These are phyloP conservation scores for Annona squamosa DNA, from an alignment of 164 flowering plant genomes.

Conservation along the genomic window DNA sequence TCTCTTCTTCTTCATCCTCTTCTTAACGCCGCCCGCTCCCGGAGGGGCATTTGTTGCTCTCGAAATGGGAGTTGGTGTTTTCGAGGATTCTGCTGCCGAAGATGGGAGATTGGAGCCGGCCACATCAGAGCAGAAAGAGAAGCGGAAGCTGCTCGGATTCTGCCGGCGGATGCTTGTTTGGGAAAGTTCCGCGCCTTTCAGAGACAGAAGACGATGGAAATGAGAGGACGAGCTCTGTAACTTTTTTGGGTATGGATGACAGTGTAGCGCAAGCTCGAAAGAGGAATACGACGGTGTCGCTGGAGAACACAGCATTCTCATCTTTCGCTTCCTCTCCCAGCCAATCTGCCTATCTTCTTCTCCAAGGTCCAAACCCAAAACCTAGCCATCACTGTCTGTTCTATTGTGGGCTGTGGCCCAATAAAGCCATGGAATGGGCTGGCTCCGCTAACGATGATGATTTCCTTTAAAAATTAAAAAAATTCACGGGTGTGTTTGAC, in stretches of 20 bases:
- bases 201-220: not conserved
- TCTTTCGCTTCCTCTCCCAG: not conserved
- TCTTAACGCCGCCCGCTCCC: constrained; percentile 30
- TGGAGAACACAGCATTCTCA: not conserved
- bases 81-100: constrained; percentile 1
- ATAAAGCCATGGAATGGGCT: too few species aligned
- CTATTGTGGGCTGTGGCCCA: too few species aligned
- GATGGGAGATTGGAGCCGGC: not conserved
- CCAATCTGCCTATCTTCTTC: too few species aligned
- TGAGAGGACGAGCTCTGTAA: not conserved
- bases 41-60: not conserved
- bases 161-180: not conserved
- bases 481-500: too few species aligned
- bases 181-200: not conserved
- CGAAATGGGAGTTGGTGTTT: not conserved
- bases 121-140: constrained; percentile 16
- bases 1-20: constrained; percentile 55
- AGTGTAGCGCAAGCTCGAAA: not conserved
- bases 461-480: too few species aligned
- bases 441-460: too few species aligned
- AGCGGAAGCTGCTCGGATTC: not conserved
- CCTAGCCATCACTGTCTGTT: too few species aligned
- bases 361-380: too few species aligned
- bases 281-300: not conserved
- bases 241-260: not conserved